Evolutionary conservation across 371 early-diverging fungal genomes (phyloP).

Genomic region (Mortierella sp.): DNA sequence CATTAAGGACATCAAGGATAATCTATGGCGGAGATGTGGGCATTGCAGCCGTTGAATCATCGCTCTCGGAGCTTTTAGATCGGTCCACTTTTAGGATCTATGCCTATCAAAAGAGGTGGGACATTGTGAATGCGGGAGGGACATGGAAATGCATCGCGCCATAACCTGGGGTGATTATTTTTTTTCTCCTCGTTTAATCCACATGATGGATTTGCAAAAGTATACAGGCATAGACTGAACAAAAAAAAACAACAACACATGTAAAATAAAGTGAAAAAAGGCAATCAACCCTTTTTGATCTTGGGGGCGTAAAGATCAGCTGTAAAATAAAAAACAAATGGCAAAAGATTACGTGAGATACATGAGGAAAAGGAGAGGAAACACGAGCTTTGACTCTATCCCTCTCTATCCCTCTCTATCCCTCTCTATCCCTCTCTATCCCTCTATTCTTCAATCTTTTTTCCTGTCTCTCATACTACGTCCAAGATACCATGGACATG

Average conservation of each 20-base stretch:
- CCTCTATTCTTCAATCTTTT: too few species aligned
- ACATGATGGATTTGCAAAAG: not conserved
- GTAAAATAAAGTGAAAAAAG: too few species aligned
- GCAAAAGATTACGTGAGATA: not conserved
- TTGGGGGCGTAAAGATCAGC: not conserved
- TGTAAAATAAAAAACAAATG: not conserved
- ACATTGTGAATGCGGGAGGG: not conserved
- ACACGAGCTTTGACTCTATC: not conserved
- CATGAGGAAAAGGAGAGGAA: not conserved
- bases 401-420: not conserved
- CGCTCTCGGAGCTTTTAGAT: not conserved
- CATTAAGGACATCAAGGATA: slow-evolving; percentile 1
- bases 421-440: not conserved
- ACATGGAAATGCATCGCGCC: slow-evolving; percentile 1
- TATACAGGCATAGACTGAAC: not conserved
- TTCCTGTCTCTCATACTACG: not conserved
- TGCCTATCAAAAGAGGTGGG: not conserved
- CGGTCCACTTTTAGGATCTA: not conserved
- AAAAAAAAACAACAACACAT: not conserved
- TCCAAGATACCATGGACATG: too few species aligned
- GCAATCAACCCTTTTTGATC: too few species aligned
- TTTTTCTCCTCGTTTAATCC: not conserved
- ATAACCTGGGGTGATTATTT: not conserved
- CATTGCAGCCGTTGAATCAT: not conserved
- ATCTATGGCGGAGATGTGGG: slow-evolving; percentile 15